phyloP scores from a whole-genome alignment of 73 alveolate genomes.

The Tetrahymena elliotti region DNA sequence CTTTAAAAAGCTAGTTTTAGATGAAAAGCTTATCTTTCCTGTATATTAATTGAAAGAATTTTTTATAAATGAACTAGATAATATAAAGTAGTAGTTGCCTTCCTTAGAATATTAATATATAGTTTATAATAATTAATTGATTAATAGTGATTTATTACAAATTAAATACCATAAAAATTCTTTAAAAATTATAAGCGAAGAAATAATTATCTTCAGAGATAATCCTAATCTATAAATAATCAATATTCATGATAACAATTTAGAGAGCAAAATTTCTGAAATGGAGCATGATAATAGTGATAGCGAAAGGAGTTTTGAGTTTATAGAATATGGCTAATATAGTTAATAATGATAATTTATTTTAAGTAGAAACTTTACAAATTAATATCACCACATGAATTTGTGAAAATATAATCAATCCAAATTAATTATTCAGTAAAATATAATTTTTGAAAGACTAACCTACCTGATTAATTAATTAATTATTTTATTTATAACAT shows the following conservation, averaged over 20 bases:
- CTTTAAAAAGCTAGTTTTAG: neutral
- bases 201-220: neutral
- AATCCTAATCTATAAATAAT: neutral
- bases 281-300: neutral
- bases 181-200: neutral
- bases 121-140: neutral
- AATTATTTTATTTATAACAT: too few species aligned
- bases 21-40: neutral
- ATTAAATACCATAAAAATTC: neutral
- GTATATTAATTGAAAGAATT: neutral
- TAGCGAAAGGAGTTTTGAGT: neutral
- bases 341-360: neutral
- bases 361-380: neutral
- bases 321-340: neutral
- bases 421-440: too few species aligned
- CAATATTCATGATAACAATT: neutral
- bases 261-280: neutral
- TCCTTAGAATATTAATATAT: neutral
- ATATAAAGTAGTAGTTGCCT: neutral
- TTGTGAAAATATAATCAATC: too few species aligned
- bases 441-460: too few species aligned
- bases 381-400: too few species aligned
- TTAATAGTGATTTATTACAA: neutral
- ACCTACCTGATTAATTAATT: too few species aligned
- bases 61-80: neutral